A percentile compares a stretch with the other conserved stretches of the same genome.
Evolutionary conservation across 441 rosid genomes (phyloP).

Genomic region (Populus hybrid): DNA sequence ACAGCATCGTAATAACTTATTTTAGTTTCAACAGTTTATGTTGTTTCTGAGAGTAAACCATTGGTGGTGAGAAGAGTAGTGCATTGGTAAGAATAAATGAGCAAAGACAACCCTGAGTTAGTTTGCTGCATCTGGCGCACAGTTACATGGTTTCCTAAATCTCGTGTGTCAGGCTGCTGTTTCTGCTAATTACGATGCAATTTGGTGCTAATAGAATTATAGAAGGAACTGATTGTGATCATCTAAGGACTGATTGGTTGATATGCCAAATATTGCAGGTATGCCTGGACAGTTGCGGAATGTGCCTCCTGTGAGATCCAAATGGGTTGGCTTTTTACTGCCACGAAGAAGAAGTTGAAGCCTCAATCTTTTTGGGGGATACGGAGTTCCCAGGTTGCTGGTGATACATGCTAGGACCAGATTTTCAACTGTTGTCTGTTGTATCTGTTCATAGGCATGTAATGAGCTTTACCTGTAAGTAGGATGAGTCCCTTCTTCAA

Average conservation of each 20-base stretch:
- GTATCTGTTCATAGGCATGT: not conserved
- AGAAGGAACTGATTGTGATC: not conserved
- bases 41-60: not conserved
- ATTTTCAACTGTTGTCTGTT: not conserved
- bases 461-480: constrained; percentile 18
- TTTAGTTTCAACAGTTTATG: not conserved
- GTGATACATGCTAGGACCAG: constrained; percentile 29
- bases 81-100: not conserved
- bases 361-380: constrained; percentile 90
- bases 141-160: not conserved
- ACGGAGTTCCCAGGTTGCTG: constrained; percentile 71
- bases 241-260: not conserved
- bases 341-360: constrained; percentile 59
- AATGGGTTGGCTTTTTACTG: constrained; percentile 90
- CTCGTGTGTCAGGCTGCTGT: not conserved
- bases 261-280: constrained; percentile 44
- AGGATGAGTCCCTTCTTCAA: not conserved
- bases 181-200: not conserved
- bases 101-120: not conserved
- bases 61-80: not conserved
- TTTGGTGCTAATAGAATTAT: not conserved
- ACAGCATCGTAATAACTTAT: not conserved
- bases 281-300: constrained; percentile 77
- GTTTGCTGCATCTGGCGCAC: not conserved
- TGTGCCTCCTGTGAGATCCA: constrained; percentile 62